Conservation (phyloP, 2,329 filamentous ascomycete species). For the Pleomassaria siparia region DNA sequence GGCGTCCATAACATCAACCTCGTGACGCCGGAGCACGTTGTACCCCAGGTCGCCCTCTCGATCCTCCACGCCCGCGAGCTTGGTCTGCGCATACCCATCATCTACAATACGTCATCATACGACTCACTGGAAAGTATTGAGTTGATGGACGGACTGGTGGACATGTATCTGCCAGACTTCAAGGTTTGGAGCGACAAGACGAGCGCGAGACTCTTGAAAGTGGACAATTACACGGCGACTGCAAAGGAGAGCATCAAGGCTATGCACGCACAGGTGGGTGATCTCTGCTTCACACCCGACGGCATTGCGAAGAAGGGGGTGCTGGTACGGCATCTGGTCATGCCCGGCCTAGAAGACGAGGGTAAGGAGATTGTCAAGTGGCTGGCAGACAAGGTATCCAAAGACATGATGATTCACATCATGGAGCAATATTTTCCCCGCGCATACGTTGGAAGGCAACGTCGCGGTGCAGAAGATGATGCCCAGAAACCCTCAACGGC, state of each 20-base stretch:
- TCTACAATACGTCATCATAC: slow-evolving; percentile 84
- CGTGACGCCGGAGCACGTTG: slow-evolving; percentile 83
- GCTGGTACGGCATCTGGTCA: slow-evolving; percentile 77
- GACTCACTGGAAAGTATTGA: slow-evolving; percentile 72
- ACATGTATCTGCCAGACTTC: slow-evolving; percentile 88
- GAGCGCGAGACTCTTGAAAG: slow-evolving; percentile 73
- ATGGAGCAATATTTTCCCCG: slow-evolving; percentile 88
- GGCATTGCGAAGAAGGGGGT: slow-evolving; percentile 79
- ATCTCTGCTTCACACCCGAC: slow-evolving; percentile 78
- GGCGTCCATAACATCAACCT: slow-evolving; percentile 88
- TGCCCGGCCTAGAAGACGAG: slow-evolving; percentile 78
- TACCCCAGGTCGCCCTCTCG: slow-evolving; percentile 76
- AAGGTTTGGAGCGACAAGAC: slow-evolving; percentile 73
- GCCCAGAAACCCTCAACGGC: slow-evolving; percentile 22
- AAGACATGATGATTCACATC: slow-evolving; percentile 77
- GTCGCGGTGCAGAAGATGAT: slow-evolving; percentile 36
- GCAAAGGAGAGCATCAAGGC: slow-evolving; percentile 76
- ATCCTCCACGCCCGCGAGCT: slow-evolving; percentile 71
- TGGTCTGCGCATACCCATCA: slow-evolving; percentile 70
- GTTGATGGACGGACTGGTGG: slow-evolving; percentile 75
- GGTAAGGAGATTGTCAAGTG: slow-evolving; percentile 74
- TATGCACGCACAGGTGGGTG: slow-evolving; percentile 81
- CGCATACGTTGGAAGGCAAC: slow-evolving; percentile 76
- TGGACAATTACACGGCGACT: slow-evolving; percentile 70
- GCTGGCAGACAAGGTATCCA: slow-evolving; percentile 71